phyloP scores from a whole-genome alignment of 1,139 yeast genomes.

The Saccharomyces hybrid region DNA sequence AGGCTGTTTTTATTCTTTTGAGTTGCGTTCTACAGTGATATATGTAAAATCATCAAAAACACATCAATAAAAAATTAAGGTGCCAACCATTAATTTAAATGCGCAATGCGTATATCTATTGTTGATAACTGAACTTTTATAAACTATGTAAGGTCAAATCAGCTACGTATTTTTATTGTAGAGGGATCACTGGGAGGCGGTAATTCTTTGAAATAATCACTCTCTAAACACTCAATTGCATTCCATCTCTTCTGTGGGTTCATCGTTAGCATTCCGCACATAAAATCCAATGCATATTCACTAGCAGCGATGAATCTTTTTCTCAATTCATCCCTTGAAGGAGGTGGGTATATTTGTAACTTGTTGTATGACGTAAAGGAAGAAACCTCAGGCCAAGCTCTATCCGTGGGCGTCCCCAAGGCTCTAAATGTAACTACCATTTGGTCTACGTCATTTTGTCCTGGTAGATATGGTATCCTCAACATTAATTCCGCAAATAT shows the following conservation, averaged over 20 bases:
- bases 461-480: constrained; percentile 90
- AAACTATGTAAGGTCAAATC: constrained; percentile 5
- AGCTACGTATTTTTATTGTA: constrained; percentile 11
- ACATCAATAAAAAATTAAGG: no score
- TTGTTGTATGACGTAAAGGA: constrained; percentile 69
- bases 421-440: constrained; percentile 88
- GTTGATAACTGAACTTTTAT: background rate
- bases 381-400: constrained; percentile 85
- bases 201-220: constrained; percentile 60
- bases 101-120: background rate
- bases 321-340: constrained; percentile 72
- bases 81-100: no score
- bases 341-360: constrained; percentile 69
- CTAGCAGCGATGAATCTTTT: constrained; percentile 88
- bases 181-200: constrained; percentile 75
- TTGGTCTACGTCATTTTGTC: constrained; percentile 83
- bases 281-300: constrained; percentile 69
- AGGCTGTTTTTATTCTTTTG: no score
- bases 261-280: constrained; percentile 65
- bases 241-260: constrained; percentile 71
- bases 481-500: constrained; percentile 96
- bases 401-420: constrained; percentile 90
- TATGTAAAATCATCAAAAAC: no score
- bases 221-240: constrained; percentile 56
- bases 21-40: no score